Base-by-base conservation (phyloP, 2,329 filamentous ascomycete species). In the Trichoderma harzianum region DNA sequence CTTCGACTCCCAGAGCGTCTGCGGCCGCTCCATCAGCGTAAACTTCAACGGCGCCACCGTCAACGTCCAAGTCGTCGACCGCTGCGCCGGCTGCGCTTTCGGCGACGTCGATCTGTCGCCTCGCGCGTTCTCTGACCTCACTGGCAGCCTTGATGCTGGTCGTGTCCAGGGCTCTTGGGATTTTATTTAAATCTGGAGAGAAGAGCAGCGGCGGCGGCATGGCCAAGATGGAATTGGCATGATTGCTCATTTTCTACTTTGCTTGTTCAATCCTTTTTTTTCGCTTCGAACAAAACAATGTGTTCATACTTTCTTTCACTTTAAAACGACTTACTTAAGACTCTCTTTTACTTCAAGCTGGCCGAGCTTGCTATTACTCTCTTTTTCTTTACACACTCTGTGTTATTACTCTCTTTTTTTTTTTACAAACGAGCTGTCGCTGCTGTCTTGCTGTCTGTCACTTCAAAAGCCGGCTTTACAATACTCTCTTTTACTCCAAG, bases 51-150 rank as follows among this genome's bases (percentile, higher is more conserved):
- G 74, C 62, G 76, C 77, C 61, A 72, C 85, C 58, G 84, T 90
- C n/a, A 88, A 90, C 74, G 85, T 92, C 34, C 89, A 82, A 26
- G 88, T 94, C 7, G 90, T 93, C 7, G 92, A 94, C 80, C 85
- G 90, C 65, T 93, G 91, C 81, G 79, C 74, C 0, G 85, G 83
- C 2, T 89, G 87, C 82, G 11, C 79, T 82, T 2, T 76, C 77
- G 5, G 84, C 82, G 2, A 89, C 88, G 2, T 57, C 53, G 53
- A 57, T 2, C 7, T 57, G 24, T 28, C 53, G 4, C 53, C 53
- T 11, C 4, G 24, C 26, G 53, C 53, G 7, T 57, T 57, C 77
- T 78, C 83, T 73, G 76, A 78, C 75, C 76, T 88, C 64, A 86
- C 79, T 11, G 80, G 80, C 26, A 69, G 64, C 11, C 73, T 79